Percentiles rank a stretch among this genome's conserved stretches.
These are phyloP conservation scores for Erysimum cheiri DNA, from an alignment of 441 rosid species.

Conservation along the genomic window DNA sequence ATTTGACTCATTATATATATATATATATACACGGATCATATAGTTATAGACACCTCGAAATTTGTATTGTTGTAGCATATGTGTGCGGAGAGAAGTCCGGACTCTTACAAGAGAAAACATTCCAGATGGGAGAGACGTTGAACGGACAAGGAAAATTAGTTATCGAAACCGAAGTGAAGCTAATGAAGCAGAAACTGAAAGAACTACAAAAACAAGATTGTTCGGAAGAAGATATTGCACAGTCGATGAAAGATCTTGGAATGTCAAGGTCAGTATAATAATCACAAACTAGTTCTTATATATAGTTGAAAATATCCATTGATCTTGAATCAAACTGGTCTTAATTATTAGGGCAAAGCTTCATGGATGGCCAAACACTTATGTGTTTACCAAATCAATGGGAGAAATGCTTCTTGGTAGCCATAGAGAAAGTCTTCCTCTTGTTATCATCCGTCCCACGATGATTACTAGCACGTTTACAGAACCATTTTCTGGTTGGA, in stretches of 20 bases:
- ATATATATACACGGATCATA: not conserved
- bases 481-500: constrained; percentile 74
- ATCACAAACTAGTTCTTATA: not conserved
- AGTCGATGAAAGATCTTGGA: constrained; percentile 67
- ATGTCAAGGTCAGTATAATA: constrained; percentile 51
- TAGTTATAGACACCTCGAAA: not conserved
- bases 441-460: constrained; percentile 56
- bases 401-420: constrained; percentile 59
- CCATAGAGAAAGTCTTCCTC: constrained; percentile 45
- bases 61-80: constrained; percentile 57
- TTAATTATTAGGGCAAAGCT: constrained; percentile 51
- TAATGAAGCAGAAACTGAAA: constrained; percentile 35
- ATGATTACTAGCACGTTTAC: constrained; percentile 58
- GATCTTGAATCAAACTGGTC: not conserved
- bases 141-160: constrained; percentile 47
- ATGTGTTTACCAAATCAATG: constrained; percentile 71
- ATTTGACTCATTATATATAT: not conserved
- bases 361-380: constrained; percentile 72
- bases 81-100: constrained; percentile 78
- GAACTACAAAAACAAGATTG: constrained; percentile 31
- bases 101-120: constrained; percentile 58
- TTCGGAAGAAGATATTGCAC: constrained; percentile 46
- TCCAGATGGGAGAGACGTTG: constrained; percentile 60
- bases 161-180: constrained; percentile 28
- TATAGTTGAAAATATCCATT: not conserved